These are phyloP conservation scores for Trichoderma gamsii DNA, from an alignment of 495 filamentous ascomycete genomes.

Conservation along the genomic window DNA sequence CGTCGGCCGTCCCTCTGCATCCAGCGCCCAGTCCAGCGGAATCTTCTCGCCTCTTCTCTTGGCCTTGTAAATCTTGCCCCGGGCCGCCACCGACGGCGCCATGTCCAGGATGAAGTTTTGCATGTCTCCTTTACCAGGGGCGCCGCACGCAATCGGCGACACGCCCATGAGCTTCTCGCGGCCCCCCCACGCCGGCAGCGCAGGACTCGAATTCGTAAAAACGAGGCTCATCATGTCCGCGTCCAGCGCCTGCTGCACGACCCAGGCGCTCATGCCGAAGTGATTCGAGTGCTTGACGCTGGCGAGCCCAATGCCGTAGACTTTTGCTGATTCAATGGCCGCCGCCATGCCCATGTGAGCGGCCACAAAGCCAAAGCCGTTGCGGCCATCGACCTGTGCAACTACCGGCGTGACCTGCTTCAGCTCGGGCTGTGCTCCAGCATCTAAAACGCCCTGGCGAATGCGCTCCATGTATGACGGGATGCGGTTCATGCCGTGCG, in stretches of 20 bases:
- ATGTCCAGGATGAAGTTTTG: constrained; percentile 69
- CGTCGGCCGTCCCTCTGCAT: constrained; percentile 60
- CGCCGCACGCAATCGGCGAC: constrained; percentile 70
- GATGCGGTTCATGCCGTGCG: constrained; percentile 70
- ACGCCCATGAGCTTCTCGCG: constrained; percentile 64
- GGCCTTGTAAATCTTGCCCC: constrained; percentile 74
- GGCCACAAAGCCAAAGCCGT: constrained; percentile 68
- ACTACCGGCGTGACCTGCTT: constrained; percentile 59
- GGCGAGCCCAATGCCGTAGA: constrained; percentile 66
- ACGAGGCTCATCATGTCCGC: constrained; percentile 68
- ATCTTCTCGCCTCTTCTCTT: constrained; percentile 66
- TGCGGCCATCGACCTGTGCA: constrained; percentile 59
- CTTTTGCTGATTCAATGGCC: constrained; percentile 58
- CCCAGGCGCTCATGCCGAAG: constrained; percentile 74
- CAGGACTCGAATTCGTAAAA: constrained; percentile 73
- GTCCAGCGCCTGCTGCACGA: constrained; percentile 68
- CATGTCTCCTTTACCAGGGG: constrained; percentile 48
- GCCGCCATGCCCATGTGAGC: constrained; percentile 56
- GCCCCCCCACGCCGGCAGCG: constrained; percentile 68
- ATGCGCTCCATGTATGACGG: constrained; percentile 68
- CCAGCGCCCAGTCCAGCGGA: constrained; percentile 66
- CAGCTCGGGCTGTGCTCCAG: constrained; percentile 50
- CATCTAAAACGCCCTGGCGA: constrained; percentile 56
- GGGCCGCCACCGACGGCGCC: constrained; percentile 66
- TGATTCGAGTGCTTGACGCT: constrained; percentile 70